Conservation (phyloP, 345 rosid genomes). For the Moricandia moricandioides region DNA sequence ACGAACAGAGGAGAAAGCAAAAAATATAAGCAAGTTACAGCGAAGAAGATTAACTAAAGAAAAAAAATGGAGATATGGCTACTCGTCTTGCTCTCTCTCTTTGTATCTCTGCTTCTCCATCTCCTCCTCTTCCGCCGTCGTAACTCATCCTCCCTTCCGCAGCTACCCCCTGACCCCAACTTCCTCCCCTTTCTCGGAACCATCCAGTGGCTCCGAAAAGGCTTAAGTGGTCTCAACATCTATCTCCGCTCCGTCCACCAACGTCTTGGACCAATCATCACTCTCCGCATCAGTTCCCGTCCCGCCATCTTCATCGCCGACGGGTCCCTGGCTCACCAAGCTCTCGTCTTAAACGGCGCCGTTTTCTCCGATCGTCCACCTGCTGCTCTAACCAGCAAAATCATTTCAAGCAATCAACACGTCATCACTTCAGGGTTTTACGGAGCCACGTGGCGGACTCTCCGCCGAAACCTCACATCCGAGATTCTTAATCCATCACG, state of each 20-base stretch:
- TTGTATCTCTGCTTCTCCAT: background rate
- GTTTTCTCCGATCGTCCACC: conserved; percentile 33
- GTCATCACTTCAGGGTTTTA: too few species aligned
- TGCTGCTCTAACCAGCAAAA: background rate
- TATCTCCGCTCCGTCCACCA: conserved; percentile 1
- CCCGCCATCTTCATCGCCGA: conserved; percentile 29
- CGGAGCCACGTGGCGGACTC: too few species aligned
- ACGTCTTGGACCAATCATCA: conserved; percentile 39
- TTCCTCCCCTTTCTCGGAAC: conserved; percentile 30
- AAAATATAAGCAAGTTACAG: background rate
- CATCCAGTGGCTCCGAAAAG: conserved; percentile 17
- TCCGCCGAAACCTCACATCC: too few species aligned
- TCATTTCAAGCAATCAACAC: too few species aligned
- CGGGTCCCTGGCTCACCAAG: conserved; percentile 27
- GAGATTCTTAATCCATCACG: too few species aligned
- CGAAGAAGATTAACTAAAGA: background rate
- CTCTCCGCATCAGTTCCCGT: conserved; percentile 20
- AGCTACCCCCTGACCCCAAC: conserved; percentile 27
- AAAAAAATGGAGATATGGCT: background rate
- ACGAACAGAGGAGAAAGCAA: background rate
- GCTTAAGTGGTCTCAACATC: background rate
- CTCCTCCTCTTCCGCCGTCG: too few species aligned
- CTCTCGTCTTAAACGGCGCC: conserved; percentile 27
- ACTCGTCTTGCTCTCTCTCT: background rate
- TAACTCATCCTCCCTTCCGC: background rate